Evolutionary conservation across 352 stramenopile genomes (phyloP), one percentile per base, ranked within the genome.

Genomic region (Albugo laibachii): DNA sequence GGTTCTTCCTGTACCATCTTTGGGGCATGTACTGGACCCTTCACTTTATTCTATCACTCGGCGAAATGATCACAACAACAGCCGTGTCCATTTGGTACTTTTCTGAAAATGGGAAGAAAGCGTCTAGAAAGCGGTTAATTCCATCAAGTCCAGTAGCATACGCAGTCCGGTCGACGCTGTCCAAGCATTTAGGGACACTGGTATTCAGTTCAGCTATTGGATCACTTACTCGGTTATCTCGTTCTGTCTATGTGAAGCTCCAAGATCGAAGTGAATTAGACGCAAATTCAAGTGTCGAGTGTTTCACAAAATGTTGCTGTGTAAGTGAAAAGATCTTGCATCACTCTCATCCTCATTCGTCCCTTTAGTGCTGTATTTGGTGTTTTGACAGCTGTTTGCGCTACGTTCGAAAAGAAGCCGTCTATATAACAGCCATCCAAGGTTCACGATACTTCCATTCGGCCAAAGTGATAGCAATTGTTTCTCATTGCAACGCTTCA

Each of bases 1-100:
- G 72, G 73, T 59, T 84, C n/a, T 83, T 88, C 49, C 39, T 88
- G 24, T 84, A 67, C 41, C 76, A 85, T 37, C 49, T 64, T 1
- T 88, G 70, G 68, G 76, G 76, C 13, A 80, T 84, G 49, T 88
- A 88, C 60, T 88, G 76, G 76, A 72, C 69, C 21, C 60, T 68
- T 24, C 71, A 60, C 24, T 81, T 81, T 41, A 53, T 88, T 15
- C 51, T 88, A 6, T 59, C 66, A 10, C 66, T 83, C 40, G 63
- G 58, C 24, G 76, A 88, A 39, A 85, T 85, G 69, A 65, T 82
- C 55, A 83, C 69, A 1, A 69, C 76, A 2, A 84, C 67, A 1
- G 66, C 73, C 0, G 63, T 83, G 11, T 77, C 72, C 15, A 49
- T 79, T 19, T 88, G 76, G 76, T 88, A 88, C 56, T 88, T 88